Evolutionary conservation across 2,329 filamentous ascomycete genomes (phyloP).

Genomic region (Plenodomus tracheiphilus): DNA sequence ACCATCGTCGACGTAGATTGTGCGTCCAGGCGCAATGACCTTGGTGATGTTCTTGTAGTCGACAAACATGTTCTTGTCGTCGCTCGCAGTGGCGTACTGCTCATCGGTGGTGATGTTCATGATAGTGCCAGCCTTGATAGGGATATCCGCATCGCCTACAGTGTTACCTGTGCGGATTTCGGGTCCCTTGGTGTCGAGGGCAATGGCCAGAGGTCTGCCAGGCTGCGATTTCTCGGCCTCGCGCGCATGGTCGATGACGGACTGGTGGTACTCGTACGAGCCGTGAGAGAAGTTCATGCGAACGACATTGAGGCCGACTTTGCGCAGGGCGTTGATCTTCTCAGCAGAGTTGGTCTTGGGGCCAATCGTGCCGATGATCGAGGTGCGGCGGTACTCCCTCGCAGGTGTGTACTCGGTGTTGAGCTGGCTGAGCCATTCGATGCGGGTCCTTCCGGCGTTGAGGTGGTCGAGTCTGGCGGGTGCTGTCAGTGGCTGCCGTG

Average conservation of each 20-base stretch:
- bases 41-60: slow-evolving; percentile 99
- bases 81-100: slow-evolving; percentile 79
- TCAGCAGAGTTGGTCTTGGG: slow-evolving; percentile 98
- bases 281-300: slow-evolving; percentile 99
- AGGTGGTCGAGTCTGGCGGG: slow-evolving; percentile 67
- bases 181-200: slow-evolving; percentile 83
- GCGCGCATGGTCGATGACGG: slow-evolving; percentile 94
- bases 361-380: slow-evolving; percentile 98
- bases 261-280: slow-evolving; percentile 95
- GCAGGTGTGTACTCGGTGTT: slow-evolving; percentile 86
- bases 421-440: slow-evolving; percentile 74
- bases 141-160: slow-evolving; percentile 69
- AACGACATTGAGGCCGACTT: slow-evolving; percentile 92
- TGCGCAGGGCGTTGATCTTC: slow-evolving; percentile 92
- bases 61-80: slow-evolving; percentile 96
- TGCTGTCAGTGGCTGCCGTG: slow-evolving; percentile 9
- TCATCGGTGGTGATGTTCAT: slow-evolving; percentile 98
- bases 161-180: slow-evolving; percentile 86
- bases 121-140: slow-evolving; percentile 79
- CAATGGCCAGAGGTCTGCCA: slow-evolving; percentile 92
- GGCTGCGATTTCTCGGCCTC: slow-evolving; percentile 76
- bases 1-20: slow-evolving; percentile 98
- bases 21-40: slow-evolving; percentile 87
- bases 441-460: slow-evolving; percentile 69
- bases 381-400: slow-evolving; percentile 92